Evolutionary conservation across 495 filamentous ascomycete species (phyloP).

Genomic region (Podospora bellae-mahoneyi): DNA sequence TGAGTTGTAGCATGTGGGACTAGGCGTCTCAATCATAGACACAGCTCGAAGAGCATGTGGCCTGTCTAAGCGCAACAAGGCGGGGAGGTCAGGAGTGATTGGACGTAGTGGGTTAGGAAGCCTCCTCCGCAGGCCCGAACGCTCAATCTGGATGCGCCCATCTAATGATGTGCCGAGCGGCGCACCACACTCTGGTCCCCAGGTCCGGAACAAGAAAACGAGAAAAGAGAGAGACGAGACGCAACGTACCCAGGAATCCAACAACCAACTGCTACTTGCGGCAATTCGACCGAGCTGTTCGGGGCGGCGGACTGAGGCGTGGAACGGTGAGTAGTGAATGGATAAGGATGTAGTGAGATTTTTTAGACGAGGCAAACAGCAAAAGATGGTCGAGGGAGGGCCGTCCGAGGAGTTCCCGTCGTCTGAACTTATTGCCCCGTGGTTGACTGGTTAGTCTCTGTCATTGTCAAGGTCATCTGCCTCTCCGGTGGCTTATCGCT

Average conservation of each 20-base stretch:
- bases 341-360: background rate
- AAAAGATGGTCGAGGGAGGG: background rate
- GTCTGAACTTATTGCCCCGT: slow-evolving; percentile 1
- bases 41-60: slow-evolving; percentile 19
- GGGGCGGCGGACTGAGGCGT: background rate
- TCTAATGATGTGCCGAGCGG: slow-evolving; percentile 39
- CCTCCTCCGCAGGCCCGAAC: slow-evolving; percentile 46
- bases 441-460: background rate
- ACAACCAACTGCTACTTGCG: slow-evolving; percentile 11
- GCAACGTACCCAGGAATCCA: slow-evolving; percentile 23
- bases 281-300: slow-evolving; percentile 4
- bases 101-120: slow-evolving; percentile 33
- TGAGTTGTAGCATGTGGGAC: background rate
- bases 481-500: slow-evolving; percentile 1
- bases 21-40: background rate
- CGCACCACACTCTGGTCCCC: background rate
- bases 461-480: slow-evolving; percentile 15
- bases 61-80: slow-evolving; percentile 24
- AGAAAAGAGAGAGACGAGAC: slow-evolving; percentile 6
- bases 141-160: slow-evolving; percentile 31
- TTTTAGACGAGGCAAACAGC: background rate
- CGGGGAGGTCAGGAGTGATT: slow-evolving; percentile 34
- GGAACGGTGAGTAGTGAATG: background rate
- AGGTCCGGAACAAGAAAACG: slow-evolving; percentile 12
- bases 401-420: background rate